Evolutionary conservation across 2,329 filamentous ascomycete genomes (phyloP), one percentile per base, ranked within the genome.

Genomic region (Orbilia blumenaviensis): DNA sequence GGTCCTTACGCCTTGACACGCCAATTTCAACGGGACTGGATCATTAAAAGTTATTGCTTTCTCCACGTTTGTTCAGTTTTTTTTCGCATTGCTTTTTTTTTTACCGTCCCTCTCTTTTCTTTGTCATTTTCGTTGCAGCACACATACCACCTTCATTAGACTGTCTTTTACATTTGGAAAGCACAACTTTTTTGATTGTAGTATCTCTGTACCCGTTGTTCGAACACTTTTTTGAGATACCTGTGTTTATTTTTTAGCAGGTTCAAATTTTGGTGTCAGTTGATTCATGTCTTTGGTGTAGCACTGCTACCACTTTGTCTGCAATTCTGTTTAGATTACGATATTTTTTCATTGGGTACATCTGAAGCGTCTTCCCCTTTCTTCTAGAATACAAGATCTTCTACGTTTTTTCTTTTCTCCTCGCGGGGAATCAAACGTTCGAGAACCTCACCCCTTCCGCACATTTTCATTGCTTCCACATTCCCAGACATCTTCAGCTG

Each of bases 1-100:
- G 27, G 60, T 69, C 72, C 72, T 56, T 50, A 68, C 48, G 68
- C 46, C 48, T 66, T 76, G 64, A 69, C 64, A 69, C 50, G 50
- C 72, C 58, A 58, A 69, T 66, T 66, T 66, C 72, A 68, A 76
- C 64, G 72, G 72, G 72, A 76, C 72, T 69, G 58, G 64, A 76
- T 76, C 60, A 76, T 41, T 61, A 76, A 76, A 76, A 76, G 72
- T 76, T 76, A 50, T 76, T 69, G 72, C 72, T 76, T 76, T 69
- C 72, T 76, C 38, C 50, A 41, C 29, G 42, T 44, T 58, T 68
- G 42, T 61, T 66, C 38, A 48, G 41, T 34, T 66, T 56, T 64
- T 69, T 60, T 69, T 14, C 58, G 29, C 12, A 46, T 42, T 60
- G 44, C 38, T 63, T 44, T 68, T 63, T 44, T 68, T 67, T 60